phyloP scores from a whole-genome alignment of 2,329 filamentous ascomycete genomes.

The Penicillium decumbens region DNA sequence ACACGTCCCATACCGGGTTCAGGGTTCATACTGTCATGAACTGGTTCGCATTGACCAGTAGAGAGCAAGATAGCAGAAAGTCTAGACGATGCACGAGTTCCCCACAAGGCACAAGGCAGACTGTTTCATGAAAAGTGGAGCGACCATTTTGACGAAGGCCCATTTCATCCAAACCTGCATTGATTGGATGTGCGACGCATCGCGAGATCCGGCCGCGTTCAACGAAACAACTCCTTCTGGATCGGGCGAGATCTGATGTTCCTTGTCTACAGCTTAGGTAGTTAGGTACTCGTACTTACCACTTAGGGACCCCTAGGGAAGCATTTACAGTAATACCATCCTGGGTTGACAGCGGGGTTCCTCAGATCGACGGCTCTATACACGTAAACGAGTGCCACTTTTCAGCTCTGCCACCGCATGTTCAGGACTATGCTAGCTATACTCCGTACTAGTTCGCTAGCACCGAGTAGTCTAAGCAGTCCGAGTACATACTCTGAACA shows the following conservation, averaged over 20 bases:
- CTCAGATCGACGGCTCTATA: conserved; percentile 7
- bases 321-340: not conserved
- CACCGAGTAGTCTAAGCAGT: not conserved
- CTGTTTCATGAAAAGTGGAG: conserved; percentile 21
- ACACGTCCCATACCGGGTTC: not conserved
- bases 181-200: not conserved
- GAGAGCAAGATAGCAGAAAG: not conserved
- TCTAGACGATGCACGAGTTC: conserved; percentile 2
- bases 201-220: conserved; percentile 18
- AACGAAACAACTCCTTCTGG: not conserved
- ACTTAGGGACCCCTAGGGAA: not conserved
- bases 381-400: conserved; percentile 15
- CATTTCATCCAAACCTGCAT: not conserved
- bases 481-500: not conserved
- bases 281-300: too few species aligned
- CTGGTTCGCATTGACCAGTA: conserved; percentile 4
- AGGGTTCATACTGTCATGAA: conserved; percentile 4
- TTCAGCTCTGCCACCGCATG: conserved; percentile 9
- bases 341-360: conserved; percentile 17
- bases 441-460: not conserved
- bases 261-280: too few species aligned
- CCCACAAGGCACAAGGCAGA: conserved; percentile 14
- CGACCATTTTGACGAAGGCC: conserved; percentile 9
- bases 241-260: not conserved
- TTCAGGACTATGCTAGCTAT: not conserved